These are phyloP conservation scores for Thuja plicata DNA, from an alignment of 83 land plant species.

Conservation along the genomic window DNA sequence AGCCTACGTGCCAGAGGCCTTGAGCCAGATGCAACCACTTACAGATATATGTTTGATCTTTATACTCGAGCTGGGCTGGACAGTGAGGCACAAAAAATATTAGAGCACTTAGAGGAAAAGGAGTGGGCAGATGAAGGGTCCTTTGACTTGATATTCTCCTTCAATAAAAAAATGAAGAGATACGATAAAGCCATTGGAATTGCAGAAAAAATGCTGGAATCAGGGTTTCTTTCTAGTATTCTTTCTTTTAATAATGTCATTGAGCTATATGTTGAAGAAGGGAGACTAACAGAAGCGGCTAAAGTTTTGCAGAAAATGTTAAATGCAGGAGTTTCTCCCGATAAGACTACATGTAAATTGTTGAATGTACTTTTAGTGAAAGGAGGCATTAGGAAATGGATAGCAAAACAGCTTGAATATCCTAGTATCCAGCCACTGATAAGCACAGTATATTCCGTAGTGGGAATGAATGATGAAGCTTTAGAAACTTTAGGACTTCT, in stretches of 20 bases:
- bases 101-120: slow-evolving; percentile 34
- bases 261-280: slow-evolving; percentile 49
- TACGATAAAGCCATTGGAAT: slow-evolving; percentile 47
- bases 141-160: slow-evolving; percentile 70
- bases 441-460: slow-evolving; percentile 35
- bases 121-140: slow-evolving; percentile 51
- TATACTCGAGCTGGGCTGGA: slow-evolving; percentile 57
- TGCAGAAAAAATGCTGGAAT: slow-evolving; percentile 53
- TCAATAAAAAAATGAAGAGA: slow-evolving; percentile 64
- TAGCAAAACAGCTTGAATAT: slow-evolving; percentile 41
- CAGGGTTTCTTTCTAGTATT: slow-evolving; percentile 47
- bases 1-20: slow-evolving; percentile 15
- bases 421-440: slow-evolving; percentile 43
- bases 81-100: slow-evolving; percentile 55
- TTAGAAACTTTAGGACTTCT: slow-evolving; percentile 18
- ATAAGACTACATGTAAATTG: slow-evolving; percentile 55
- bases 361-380: slow-evolving; percentile 48
- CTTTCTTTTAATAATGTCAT: slow-evolving; percentile 73
- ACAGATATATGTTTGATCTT: slow-evolving; percentile 61
- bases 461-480: too few relatives aligned
- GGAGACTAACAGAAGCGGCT: slow-evolving; percentile 51
- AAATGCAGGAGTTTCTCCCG: slow-evolving; percentile 37
- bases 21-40: slow-evolving; percentile 16
- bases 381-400: slow-evolving; percentile 57
- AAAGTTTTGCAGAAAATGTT: slow-evolving; percentile 53